These are phyloP conservation scores for Solanum pimpinellifolium DNA, from an alignment of 257 asterid species.

Conservation along the genomic window DNA sequence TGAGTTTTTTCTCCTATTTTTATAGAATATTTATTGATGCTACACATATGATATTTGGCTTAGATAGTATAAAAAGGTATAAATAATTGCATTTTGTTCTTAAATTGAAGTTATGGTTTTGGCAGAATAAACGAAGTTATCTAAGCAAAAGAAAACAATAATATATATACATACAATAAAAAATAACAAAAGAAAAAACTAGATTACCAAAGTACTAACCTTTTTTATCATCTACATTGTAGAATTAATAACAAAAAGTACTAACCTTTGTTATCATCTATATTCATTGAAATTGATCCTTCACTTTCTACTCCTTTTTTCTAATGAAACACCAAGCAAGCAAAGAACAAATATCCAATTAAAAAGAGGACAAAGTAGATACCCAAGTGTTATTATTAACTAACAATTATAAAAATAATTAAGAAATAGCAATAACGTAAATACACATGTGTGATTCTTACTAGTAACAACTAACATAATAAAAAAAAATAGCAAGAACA, in stretches of 20 bases:
- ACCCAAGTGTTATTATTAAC: background rate
- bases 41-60: background rate
- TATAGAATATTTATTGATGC: background rate
- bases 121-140: background rate
- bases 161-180: no score
- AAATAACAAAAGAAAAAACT: no score
- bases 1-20: background rate
- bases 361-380: background rate
- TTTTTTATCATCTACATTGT: no score
- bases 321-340: background rate
- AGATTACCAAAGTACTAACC: no score
- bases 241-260: background rate
- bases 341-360: background rate
- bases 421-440: background rate
- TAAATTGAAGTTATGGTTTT: background rate
- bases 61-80: no score
- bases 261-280: background rate
- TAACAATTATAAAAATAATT: background rate
- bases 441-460: background rate
- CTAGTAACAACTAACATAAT: background rate
- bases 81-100: no score
- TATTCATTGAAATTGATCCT: background rate
- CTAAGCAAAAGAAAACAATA: no score
- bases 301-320: background rate
- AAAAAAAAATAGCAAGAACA: background rate